Conservation (phyloP, 1,139 yeast species). For the Meyerozyma guilliermondii region DNA sequence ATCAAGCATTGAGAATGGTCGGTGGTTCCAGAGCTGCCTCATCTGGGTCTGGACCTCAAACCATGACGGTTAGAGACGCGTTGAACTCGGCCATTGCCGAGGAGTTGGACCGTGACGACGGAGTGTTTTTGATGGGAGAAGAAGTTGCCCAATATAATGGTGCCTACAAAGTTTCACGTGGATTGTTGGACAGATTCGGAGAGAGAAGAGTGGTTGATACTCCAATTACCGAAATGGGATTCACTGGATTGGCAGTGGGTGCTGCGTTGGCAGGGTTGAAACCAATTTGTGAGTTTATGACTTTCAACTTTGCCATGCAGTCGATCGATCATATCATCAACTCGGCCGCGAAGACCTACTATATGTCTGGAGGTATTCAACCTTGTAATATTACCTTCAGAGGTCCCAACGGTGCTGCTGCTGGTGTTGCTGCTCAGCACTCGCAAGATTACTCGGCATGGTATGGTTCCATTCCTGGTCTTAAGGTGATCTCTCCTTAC, state of each 20-base stretch:
- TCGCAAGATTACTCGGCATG: conserved; percentile 97
- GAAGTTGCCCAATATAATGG: conserved; percentile 99
- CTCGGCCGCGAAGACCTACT: conserved; percentile 97
- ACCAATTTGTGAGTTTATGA: conserved; percentile 98
- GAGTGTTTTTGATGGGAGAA: conserved; percentile 95
- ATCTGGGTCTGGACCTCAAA: conserved; percentile 48
- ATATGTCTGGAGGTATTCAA: conserved; percentile 99
- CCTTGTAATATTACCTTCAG: conserved; percentile 96
- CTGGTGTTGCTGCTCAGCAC: conserved; percentile 99
- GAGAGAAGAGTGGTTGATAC: conserved; percentile 96
- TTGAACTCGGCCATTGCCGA: conserved; percentile 92
- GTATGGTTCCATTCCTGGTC: conserved; percentile 98
- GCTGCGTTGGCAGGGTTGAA: conserved; percentile 95
- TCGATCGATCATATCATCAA: conserved; percentile 96
- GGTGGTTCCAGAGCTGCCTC: conserved; percentile 38
- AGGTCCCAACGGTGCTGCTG: conserved; percentile 99
- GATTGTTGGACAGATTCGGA: conserved; percentile 93
- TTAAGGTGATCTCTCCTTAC: conserved; percentile 93
- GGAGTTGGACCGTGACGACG: conserved; percentile 94
- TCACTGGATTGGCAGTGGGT: conserved; percentile 96
- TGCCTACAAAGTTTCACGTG: conserved; percentile 96
- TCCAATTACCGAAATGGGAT: conserved; percentile 99
- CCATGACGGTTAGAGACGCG: conserved; percentile 95
- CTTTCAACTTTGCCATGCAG: conserved; percentile 99
- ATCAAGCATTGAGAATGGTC: conserved; percentile 35